A percentile compares a stretch with the other conserved stretches of the same genome.
Evolutionary conservation across 345 rosid species (phyloP).

Genomic region (Eucalyptus lansdowneana): DNA sequence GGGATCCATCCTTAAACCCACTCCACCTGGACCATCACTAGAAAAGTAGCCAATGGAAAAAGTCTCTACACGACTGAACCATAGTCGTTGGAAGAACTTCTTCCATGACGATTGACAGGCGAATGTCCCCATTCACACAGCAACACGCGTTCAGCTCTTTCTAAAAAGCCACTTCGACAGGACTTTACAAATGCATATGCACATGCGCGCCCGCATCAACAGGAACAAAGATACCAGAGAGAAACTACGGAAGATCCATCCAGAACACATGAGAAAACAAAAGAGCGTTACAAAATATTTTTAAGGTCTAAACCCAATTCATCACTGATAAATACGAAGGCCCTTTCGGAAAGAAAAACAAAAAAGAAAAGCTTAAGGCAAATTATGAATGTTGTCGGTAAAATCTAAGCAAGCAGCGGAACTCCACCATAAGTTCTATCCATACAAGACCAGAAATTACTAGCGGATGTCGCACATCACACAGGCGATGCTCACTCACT

Average conservation of each 20-base stretch:
- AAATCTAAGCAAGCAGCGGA: background rate
- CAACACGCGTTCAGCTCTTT: background rate
- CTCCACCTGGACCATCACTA: background rate
- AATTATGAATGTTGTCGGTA: background rate
- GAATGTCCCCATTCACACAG: background rate
- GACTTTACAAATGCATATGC: background rate
- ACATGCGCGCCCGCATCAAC: background rate
- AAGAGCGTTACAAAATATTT: background rate
- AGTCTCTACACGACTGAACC: background rate
- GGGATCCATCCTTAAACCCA: background rate
- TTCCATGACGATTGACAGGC: background rate
- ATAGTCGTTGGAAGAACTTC: background rate
- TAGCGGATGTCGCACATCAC: background rate
- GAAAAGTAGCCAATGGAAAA: background rate
- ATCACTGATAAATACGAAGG: background rate
- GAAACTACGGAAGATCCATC: background rate
- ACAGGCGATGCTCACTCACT: constrained; percentile 19
- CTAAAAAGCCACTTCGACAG: background rate
- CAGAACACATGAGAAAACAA: background rate
- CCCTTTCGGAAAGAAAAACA: background rate
- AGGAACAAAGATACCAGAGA: background rate
- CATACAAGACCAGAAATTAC: background rate
- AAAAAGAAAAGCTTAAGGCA: background rate
- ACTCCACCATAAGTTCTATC: background rate
- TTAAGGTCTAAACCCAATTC: background rate